These are phyloP conservation scores for Calvatia gigantea DNA, from an alignment of 768 basidiomycete genomes.

Conservation along the genomic window DNA sequence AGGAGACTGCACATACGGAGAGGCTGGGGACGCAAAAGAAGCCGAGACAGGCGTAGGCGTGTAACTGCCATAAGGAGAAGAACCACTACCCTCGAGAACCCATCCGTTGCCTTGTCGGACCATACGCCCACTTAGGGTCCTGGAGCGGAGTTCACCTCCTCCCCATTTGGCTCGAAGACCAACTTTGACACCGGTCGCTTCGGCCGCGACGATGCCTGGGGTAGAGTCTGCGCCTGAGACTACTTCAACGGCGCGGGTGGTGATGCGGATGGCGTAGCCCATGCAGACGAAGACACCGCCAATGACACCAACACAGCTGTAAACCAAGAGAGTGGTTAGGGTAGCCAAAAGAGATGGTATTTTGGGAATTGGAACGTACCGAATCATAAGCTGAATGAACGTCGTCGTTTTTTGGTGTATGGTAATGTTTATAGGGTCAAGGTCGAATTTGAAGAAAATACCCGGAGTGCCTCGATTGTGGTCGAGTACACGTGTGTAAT, in stretches of 20 bases:
- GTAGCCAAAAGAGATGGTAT: neutral
- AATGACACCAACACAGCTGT: slow-evolving; percentile 80
- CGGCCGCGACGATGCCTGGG: slow-evolving; percentile 57
- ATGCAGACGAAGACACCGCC: slow-evolving; percentile 89
- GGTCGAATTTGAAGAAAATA: slow-evolving; percentile 98
- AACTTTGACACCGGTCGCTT: slow-evolving; percentile 53
- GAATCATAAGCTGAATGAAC: slow-evolving; percentile 77
- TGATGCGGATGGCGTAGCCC: slow-evolving; percentile 69
- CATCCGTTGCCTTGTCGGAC: slow-evolving; percentile 58
- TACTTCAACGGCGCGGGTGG: slow-evolving; percentile 61
- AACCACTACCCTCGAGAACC: slow-evolving; percentile 48
- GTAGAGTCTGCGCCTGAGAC: slow-evolving; percentile 52
- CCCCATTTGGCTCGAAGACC: slow-evolving; percentile 65
- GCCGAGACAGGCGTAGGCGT: slow-evolving; percentile 27
- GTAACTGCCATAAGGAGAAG: slow-evolving; percentile 33
- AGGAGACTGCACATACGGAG: slow-evolving; percentile 26
- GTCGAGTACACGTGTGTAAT: slow-evolving; percentile 74
- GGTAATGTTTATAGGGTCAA: slow-evolving; percentile 84
- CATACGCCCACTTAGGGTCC: slow-evolving; percentile 41
- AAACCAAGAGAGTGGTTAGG: slow-evolving; percentile 14
- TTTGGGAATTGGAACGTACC: slow-evolving; percentile 28
- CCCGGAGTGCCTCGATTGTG: slow-evolving; percentile 83
- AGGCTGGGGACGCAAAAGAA: slow-evolving; percentile 25
- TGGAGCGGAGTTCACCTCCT: slow-evolving; percentile 59
- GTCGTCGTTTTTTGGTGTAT: slow-evolving; percentile 87